These are phyloP conservation scores for Gnomoniopsis smithogilvyi DNA, from an alignment of 2,329 filamentous ascomycete species.

Conservation along the genomic window DNA sequence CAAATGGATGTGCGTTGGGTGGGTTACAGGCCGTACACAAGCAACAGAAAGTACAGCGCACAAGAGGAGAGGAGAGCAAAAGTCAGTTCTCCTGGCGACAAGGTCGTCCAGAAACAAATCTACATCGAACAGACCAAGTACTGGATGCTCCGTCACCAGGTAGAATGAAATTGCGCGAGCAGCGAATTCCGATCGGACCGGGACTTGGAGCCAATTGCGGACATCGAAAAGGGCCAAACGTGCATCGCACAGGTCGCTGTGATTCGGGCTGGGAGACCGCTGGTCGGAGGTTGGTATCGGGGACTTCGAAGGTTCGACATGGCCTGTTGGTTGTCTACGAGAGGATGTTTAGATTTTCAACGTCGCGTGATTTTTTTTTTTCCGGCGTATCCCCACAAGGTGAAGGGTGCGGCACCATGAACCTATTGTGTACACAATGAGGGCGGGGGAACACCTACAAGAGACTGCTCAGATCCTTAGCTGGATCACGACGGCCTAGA, in stretches of 20 bases:
- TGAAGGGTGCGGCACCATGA: not conserved
- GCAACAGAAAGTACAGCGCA: constrained; percentile 18
- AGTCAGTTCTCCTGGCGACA: constrained; percentile 12
- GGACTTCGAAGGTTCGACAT: not conserved
- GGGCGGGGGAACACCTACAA: not conserved
- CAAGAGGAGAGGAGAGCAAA: constrained; percentile 20
- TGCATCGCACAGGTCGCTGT: constrained; percentile 7
- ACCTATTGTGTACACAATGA: not conserved
- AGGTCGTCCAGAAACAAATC: constrained; percentile 21
- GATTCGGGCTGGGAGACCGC: not conserved
- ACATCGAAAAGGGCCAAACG: constrained; percentile 13
- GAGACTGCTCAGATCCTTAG: too few species aligned
- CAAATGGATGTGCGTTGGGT: not conserved
- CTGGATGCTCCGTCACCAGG: constrained; percentile 17
- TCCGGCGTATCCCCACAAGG: too few species aligned
- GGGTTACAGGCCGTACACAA: constrained; percentile 11
- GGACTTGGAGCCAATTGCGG: constrained; percentile 14
- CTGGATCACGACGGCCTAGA: not conserved
- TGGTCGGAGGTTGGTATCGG: not conserved
- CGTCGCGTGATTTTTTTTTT: not conserved
- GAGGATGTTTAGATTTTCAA: not conserved
- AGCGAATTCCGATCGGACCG: constrained; percentile 11
- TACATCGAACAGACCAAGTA: constrained; percentile 20
- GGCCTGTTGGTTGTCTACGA: not conserved
- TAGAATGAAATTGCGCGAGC: constrained; percentile 18